phyloP scores from a whole-genome alignment of 768 basidiomycete species.

The Trametes villosa region DNA sequence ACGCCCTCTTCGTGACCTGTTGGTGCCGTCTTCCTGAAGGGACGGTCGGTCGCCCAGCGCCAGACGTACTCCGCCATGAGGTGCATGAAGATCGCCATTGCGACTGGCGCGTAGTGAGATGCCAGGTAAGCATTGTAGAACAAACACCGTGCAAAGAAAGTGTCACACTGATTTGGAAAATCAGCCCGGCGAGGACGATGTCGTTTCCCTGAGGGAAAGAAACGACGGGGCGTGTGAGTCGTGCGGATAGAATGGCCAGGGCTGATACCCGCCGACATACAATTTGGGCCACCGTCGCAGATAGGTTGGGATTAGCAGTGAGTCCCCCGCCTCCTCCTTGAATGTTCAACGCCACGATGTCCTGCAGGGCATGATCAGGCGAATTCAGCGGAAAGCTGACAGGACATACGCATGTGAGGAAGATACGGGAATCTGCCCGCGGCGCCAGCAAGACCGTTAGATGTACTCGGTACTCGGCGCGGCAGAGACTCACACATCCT shows the following conservation, averaged over 20 bases:
- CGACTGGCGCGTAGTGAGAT: conserved; percentile 33
- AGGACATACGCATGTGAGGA: conserved; percentile 35
- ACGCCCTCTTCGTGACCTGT: not conserved
- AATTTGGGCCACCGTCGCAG: conserved; percentile 13
- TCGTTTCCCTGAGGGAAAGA: conserved; percentile 31
- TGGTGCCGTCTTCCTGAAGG: conserved; percentile 31
- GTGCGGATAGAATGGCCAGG: not conserved
- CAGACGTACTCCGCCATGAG: conserved; percentile 50
- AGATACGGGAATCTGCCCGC: conserved; percentile 37
- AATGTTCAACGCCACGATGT: conserved; percentile 42
- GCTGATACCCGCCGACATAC: no score
- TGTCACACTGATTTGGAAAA: conserved; percentile 32
- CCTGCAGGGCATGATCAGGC: conserved; percentile 28
- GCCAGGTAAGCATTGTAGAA: not conserved
- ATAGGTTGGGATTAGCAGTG: conserved; percentile 28
- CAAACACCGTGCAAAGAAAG: not conserved
- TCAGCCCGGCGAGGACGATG: conserved; percentile 37
- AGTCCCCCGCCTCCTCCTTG: conserved; percentile 45
- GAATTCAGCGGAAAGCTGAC: no score
- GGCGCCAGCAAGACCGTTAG: not conserved
- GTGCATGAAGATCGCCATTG: conserved; percentile 48
- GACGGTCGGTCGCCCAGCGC: conserved; percentile 43
- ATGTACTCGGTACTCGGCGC: not conserved
- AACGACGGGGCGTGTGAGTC: not conserved
- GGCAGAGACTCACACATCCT: conserved; percentile 29